These are phyloP conservation scores for Aspergillus niger DNA, from an alignment of 2,329 filamentous ascomycete genomes.

Conservation along the genomic window DNA sequence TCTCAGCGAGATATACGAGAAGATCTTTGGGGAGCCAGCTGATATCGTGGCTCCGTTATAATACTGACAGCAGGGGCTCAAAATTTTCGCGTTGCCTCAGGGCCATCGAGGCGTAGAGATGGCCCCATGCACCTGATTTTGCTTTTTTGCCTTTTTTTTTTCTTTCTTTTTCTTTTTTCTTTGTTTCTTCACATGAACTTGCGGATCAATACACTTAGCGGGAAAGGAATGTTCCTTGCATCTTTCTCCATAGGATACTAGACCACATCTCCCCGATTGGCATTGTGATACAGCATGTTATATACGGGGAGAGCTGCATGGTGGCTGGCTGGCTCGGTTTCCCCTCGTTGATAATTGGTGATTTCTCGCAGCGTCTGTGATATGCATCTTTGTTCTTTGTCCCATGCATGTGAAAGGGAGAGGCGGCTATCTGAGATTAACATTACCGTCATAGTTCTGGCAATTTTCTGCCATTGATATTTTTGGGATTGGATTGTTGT, in stretches of 20 bases:
- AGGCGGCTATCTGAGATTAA: constrained; percentile 17
- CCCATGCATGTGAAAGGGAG: constrained; percentile 15
- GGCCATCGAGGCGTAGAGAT: not conserved
- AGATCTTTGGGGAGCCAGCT: constrained; percentile 43
- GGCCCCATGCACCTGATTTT: not conserved
- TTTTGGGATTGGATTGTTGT: not conserved
- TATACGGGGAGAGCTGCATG: not conserved
- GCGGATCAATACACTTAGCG: not conserved
- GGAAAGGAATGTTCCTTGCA: not conserved
- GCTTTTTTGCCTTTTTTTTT: not conserved
- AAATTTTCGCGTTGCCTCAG: not conserved
- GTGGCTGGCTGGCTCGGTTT: constrained; percentile 1
- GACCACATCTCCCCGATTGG: not conserved
- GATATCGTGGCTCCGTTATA: not conserved
- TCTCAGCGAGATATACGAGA: constrained; percentile 56
- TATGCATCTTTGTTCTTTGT: constrained; percentile 13
- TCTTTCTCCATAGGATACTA: not conserved
- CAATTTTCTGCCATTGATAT: constrained; percentile 2
- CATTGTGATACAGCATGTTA: constrained; percentile 2
- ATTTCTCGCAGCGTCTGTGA: not conserved
- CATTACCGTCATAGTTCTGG: constrained; percentile 4
- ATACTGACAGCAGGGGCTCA: not conserved
- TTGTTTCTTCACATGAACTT: not conserved
- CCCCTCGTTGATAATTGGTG: constrained; percentile 2
- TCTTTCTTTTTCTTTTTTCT: not conserved